Conservation (phyloP, 2,329 filamentous ascomycete species). For the Phialophora chinensis region DNA sequence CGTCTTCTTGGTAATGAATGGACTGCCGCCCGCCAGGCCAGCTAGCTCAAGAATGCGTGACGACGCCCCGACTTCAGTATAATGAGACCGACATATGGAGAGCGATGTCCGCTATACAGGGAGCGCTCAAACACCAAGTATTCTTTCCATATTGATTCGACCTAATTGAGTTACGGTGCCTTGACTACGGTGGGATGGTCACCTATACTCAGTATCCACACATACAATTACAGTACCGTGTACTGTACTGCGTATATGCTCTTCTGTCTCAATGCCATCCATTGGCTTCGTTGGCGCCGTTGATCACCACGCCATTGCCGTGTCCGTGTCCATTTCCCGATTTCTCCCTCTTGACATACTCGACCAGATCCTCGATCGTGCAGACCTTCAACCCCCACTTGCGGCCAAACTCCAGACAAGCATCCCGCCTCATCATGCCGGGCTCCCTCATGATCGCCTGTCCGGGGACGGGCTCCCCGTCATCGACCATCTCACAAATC, state of each 20-base stretch:
- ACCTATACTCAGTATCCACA: background rate
- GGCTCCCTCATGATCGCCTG: constrained; percentile 64
- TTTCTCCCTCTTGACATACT: constrained; percentile 64
- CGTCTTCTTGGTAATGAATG: background rate
- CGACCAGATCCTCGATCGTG: constrained; percentile 89
- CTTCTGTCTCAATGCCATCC: background rate
- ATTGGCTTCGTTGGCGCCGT: constrained; percentile 23
- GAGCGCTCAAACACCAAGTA: background rate
- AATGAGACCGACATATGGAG: background rate
- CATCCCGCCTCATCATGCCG: constrained; percentile 93
- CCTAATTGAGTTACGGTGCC: background rate
- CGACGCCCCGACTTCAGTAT: background rate
- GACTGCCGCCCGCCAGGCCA: background rate
- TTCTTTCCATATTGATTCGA: background rate
- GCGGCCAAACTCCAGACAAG: constrained; percentile 84
- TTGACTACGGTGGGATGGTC: background rate
- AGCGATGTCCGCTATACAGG: background rate
- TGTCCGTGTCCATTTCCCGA: background rate
- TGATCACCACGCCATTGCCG: constrained; percentile 17
- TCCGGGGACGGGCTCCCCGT: constrained; percentile 70
- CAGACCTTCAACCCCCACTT: constrained; percentile 90
- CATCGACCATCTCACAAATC: constrained; percentile 91
- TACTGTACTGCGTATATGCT: background rate
- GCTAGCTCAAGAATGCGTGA: background rate
- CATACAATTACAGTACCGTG: background rate